These are phyloP conservation scores for Limtongia smithiae DNA, from an alignment of 805 yeast species.

Conservation along the genomic window DNA sequence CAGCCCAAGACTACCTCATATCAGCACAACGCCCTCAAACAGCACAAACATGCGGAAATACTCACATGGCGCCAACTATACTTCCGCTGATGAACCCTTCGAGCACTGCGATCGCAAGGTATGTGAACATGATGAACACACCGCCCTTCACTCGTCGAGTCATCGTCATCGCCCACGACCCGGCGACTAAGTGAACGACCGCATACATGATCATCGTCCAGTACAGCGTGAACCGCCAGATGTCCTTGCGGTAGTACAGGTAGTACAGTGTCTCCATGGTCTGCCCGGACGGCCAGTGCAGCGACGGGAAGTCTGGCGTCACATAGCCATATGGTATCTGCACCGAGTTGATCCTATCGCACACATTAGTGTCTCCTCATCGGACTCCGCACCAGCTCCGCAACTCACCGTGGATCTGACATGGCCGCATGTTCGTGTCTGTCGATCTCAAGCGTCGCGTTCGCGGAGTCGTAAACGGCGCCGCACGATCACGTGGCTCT, in stretches of 20 bases:
- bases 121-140: conserved; percentile 46
- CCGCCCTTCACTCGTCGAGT: conserved; percentile 45
- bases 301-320: conserved; percentile 75
- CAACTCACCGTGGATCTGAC: conserved; percentile 14
- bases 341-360: conserved; percentile 11
- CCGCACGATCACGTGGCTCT: too few species aligned
- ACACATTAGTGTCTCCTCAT: neutral
- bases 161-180: conserved; percentile 54
- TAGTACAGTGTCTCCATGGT: conserved; percentile 37
- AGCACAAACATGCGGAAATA: conserved; percentile 1
- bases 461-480: too few species aligned
- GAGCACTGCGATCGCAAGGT: conserved; percentile 51
- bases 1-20: conserved; percentile 14
- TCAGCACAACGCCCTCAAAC: conserved; percentile 2
- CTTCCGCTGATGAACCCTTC: conserved; percentile 74
- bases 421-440: too few species aligned
- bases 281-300: conserved; percentile 62
- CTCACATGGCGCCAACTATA: conserved; percentile 62
- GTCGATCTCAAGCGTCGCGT: too few species aligned
- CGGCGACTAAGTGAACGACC: conserved; percentile 62
- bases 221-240: conserved; percentile 76
- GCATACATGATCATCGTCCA: conserved; percentile 75
- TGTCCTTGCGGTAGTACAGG: conserved; percentile 65
- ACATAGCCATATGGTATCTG: conserved; percentile 74
- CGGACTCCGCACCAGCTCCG: neutral